These are phyloP conservation scores for Flaveria sonorensis DNA, from an alignment of 129 eudicot species.

Conservation along the genomic window DNA sequence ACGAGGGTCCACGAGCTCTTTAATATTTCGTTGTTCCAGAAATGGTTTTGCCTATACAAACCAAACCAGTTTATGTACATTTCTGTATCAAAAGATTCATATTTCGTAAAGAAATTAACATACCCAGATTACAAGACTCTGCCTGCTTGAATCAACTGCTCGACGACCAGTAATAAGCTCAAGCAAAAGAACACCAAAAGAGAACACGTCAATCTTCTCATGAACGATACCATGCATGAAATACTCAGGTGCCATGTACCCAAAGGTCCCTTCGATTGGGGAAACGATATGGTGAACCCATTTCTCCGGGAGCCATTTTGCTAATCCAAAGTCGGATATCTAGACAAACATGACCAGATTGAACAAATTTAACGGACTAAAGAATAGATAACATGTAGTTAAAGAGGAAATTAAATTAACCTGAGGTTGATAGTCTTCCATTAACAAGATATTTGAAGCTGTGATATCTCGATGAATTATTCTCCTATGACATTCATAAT, in stretches of 20 bases:
- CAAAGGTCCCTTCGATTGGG: slow-evolving; percentile 97
- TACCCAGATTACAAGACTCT: slow-evolving; percentile 99
- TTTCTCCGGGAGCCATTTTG: slow-evolving; percentile 97
- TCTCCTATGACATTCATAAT: slow-evolving; percentile 79
- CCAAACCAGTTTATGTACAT: not conserved
- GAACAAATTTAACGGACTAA: not conserved
- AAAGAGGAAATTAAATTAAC: slow-evolving; percentile 36
- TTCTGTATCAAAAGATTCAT: not conserved
- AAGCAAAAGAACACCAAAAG: slow-evolving; percentile 84
- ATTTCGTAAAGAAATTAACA: not conserved
- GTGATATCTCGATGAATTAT: slow-evolving; percentile 93
- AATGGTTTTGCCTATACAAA: slow-evolving; percentile 74
- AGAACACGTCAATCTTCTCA: slow-evolving; percentile 94
- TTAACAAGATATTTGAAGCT: slow-evolving; percentile 84
- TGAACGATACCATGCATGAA: slow-evolving; percentile 97
- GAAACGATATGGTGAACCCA: slow-evolving; percentile 86
- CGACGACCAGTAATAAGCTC: slow-evolving; percentile 98
- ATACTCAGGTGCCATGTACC: slow-evolving; percentile 99
- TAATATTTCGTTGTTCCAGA: slow-evolving; percentile 56
- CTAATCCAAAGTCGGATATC: slow-evolving; percentile 97
- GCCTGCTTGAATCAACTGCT: slow-evolving; percentile 85
- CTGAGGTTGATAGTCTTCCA: slow-evolving; percentile 83
- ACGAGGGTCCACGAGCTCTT: slow-evolving; percentile 67
- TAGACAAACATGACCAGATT: slow-evolving; percentile 32
- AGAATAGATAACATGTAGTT: not conserved